Evolutionary conservation across 23 red algal genomes (phyloP).

Genomic region (Pyropia yezoensis): DNA sequence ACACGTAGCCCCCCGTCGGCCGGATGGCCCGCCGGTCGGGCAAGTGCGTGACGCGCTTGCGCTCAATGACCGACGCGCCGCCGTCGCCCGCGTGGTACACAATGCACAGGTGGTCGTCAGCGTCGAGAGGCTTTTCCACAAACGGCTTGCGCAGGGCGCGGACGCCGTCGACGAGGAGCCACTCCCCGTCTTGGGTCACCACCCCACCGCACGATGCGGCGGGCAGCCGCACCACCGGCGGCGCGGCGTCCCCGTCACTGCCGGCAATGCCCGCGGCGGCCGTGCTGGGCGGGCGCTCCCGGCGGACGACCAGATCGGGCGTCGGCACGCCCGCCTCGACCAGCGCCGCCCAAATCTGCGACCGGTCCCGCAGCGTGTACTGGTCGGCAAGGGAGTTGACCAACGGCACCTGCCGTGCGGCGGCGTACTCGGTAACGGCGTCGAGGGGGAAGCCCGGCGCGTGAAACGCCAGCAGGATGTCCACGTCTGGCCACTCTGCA

Average conservation of each 20-base stretch:
- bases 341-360: constrained; percentile 35
- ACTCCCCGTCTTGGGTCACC: constrained; percentile 3
- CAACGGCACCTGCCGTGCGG: constrained; percentile 47
- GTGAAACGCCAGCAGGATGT: constrained; percentile 71
- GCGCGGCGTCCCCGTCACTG: constrained; percentile 6
- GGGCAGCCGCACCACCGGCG: background rate
- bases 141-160: constrained; percentile 62
- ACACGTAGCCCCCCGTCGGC: constrained; percentile 58
- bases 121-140: constrained; percentile 89
- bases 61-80: background rate
- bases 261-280: too few relatives aligned
- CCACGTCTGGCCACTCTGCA: constrained; percentile 54
- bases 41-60: background rate
- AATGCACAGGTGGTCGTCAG: constrained; percentile 57
- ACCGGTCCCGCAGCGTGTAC: constrained; percentile 45
- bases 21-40: constrained; percentile 22
- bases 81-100: background rate
- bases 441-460: constrained; percentile 71
- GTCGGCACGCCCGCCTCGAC: constrained; percentile 25
- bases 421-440: constrained; percentile 48
- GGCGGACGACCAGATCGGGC: constrained; percentile 23
- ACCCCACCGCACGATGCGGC: constrained; percentile 2
- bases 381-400: constrained; percentile 65
- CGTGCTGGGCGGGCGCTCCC: background rate
- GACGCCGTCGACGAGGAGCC: constrained; percentile 4